Percentiles rank a stretch among this genome's conserved stretches.
Conservation (phyloP, 2,329 filamentous ascomycete species). For the Trichophyton rubrum region DNA sequence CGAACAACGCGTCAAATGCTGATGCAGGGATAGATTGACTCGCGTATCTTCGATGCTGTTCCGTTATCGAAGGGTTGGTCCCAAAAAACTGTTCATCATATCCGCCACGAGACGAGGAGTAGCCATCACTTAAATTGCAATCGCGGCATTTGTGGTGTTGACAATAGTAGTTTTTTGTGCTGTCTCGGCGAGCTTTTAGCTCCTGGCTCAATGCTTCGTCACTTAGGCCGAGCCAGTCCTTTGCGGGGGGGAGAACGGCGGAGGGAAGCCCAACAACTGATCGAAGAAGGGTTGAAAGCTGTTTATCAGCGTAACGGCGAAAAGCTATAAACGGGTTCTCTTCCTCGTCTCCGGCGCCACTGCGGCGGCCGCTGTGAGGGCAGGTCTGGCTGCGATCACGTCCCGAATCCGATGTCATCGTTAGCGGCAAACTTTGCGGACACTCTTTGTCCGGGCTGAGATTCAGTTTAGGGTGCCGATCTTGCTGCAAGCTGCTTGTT, state of each 20-base stretch:
- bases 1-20: slow-evolving; percentile 25
- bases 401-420: background rate
- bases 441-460: background rate
- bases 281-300: slow-evolving; percentile 43
- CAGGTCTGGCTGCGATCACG: background rate
- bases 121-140: background rate
- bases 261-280: slow-evolving; percentile 39
- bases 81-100: background rate
- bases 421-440: background rate
- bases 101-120: background rate
- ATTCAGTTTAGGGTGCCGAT: background rate
- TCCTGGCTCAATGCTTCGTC: slow-evolving; percentile 19
- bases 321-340: slow-evolving; percentile 49
- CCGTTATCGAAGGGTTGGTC: background rate
- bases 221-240: slow-evolving; percentile 27
- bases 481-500: background rate
- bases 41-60: background rate
- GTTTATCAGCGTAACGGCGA: slow-evolving; percentile 48
- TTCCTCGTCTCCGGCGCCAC: slow-evolving; percentile 12
- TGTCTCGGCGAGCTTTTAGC: slow-evolving; percentile 7
- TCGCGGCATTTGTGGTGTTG: slow-evolving; percentile 1
- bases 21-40: slow-evolving; percentile 18
- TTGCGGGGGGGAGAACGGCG: slow-evolving; percentile 20
- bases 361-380: background rate
- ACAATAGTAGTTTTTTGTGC: background rate